Evolutionary conservation across 2,329 filamentous ascomycete species (phyloP).

Genomic region (Fusarium redolens): DNA sequence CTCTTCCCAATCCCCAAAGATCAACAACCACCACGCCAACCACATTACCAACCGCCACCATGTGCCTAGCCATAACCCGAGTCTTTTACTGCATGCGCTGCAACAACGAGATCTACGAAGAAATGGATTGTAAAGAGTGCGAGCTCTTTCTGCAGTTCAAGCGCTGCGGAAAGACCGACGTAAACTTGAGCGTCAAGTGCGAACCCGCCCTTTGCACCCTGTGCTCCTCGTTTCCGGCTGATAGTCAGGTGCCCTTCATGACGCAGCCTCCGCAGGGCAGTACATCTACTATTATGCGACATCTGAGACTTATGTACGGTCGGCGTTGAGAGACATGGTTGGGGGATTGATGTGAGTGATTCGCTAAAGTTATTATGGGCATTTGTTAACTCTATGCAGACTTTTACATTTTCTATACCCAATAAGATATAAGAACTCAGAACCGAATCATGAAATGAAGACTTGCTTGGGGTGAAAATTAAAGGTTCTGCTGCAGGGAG

Average conservation of each 20-base stretch:
- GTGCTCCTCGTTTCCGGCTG: not conserved
- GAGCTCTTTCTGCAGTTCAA: not conserved
- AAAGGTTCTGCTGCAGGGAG: not conserved
- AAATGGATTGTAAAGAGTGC: not conserved
- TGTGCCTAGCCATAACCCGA: not conserved
- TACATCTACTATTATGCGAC: not conserved
- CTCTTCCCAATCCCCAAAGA: not conserved
- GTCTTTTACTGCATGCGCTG: not conserved
- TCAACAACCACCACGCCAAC: too few relatives aligned
- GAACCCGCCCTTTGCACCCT: not conserved
- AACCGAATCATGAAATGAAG: not conserved
- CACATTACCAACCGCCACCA: not conserved
- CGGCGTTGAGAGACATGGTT: not conserved
- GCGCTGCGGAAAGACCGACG: not conserved
- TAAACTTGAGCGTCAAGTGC: not conserved
- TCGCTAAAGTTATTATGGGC: rapidly evolving
- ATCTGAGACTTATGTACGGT: not conserved
- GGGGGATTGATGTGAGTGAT: not conserved
- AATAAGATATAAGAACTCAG: rapidly evolving
- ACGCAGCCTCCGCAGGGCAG: not conserved
- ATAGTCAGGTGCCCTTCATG: not conserved
- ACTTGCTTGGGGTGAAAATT: not conserved
- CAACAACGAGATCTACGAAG: not conserved
- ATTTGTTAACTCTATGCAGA: not conserved
- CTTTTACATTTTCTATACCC: rapidly evolving